Percentiles rank a stretch among this genome's conserved stretches.
Evolutionary conservation across 495 filamentous ascomycete genomes (phyloP).

Genomic region (Penicillium diatomitis): DNA sequence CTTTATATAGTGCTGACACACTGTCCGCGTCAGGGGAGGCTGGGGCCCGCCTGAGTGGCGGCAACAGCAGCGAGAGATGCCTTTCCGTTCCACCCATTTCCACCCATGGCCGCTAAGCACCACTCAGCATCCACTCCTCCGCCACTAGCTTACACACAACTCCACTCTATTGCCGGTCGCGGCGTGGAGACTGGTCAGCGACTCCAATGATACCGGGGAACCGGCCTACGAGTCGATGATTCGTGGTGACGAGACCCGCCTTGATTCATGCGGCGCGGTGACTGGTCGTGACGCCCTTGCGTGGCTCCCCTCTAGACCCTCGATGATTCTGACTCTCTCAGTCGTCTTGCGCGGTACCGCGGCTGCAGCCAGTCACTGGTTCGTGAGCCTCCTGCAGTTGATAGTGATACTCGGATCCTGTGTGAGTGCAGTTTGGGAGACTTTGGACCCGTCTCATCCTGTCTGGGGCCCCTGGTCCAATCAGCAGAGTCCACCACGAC

Average conservation of each 20-base stretch:
- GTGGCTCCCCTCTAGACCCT: neutral
- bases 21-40: slow-evolving; percentile 30
- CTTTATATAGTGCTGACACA: slow-evolving; percentile 43
- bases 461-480: slow-evolving; percentile 17
- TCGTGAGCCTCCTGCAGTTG: slow-evolving; percentile 25
- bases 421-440: no score
- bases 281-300: slow-evolving; percentile 24
- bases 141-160: neutral
- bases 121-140: neutral
- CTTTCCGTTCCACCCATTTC: slow-evolving; percentile 6
- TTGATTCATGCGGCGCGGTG: slow-evolving; percentile 3
- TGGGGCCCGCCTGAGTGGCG: slow-evolving; percentile 30
- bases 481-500: slow-evolving; percentile 17
- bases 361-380: slow-evolving; percentile 27
- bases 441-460: slow-evolving; percentile 6
- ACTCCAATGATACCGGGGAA: slow-evolving; percentile 5
- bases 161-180: slow-evolving; percentile 9
- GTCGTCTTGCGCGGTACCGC: slow-evolving; percentile 22
- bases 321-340: slow-evolving; percentile 16
- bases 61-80: slow-evolving; percentile 31
- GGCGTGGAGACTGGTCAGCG: slow-evolving; percentile 10
- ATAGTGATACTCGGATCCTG: slow-evolving; percentile 4
- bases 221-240: neutral
- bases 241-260: slow-evolving; percentile 9
- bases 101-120: slow-evolving; percentile 22